Base-by-base conservation (phyloP, 257 asterid genomes). In the Penstemon eatonii region DNA sequence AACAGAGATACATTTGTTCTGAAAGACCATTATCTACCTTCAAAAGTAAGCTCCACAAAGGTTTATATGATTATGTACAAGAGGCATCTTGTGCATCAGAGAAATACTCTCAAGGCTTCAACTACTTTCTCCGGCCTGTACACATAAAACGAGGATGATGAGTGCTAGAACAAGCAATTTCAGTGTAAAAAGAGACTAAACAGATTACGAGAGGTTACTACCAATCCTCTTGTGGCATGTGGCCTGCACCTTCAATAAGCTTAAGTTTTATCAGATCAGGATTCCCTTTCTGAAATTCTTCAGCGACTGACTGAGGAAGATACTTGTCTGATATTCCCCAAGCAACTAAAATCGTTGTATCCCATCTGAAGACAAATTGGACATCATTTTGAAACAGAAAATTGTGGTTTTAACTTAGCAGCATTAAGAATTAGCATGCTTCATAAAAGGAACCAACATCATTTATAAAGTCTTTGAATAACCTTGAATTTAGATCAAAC, bases 151-250 rank as follows among this genome's bases (percentile, higher is more conserved):
- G 5, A 65, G 12, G 25, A 47, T 50, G 52, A 56, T 58, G 53
- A 72, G 69, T 65, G 45, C 43, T 53, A 10, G 8, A 43, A 76
- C 58, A 60, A 41, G 44, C 25, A 41, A 33, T 42, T 10, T 63
- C 7, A 66, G 49, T 11, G 50, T 36, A 47, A 45, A 40, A 38
- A 66, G 1, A 52, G 37, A 60, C 3, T n/a, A 54, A 56, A 59
- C 37, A 47, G 18, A 25, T 57, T 56, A 7, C 0, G 70, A 49
- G 49, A 69, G 55, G 50, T 11, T 68, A 11, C 60, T 93, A 93
- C 99, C 97, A 93, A 80, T 93, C 99, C 80, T 90, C 99, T 75
- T 90, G 96, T 3, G 99, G 99, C 96, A 93, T 93, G 73, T 93
- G 99, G 47, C 99, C 97, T 11, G 99, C 99, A 18, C 99, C 99